A percentile compares a stretch with the other conserved stretches of the same genome.
phyloP scores from a whole-genome alignment of 169 alveolate genomes.

The Amoebophrya sp. region DNA sequence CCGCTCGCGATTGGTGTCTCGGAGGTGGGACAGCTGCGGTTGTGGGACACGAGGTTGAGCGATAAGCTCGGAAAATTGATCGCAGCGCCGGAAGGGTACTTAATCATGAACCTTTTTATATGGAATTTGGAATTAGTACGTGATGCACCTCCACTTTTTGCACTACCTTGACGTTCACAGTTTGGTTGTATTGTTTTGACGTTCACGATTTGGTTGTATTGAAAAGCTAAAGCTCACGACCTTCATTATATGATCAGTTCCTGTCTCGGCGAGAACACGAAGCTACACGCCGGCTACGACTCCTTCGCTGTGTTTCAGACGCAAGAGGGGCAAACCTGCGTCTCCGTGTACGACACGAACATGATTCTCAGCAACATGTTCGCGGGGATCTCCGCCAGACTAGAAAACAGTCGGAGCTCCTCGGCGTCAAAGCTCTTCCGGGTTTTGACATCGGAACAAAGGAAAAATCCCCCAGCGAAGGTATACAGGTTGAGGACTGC shows the following conservation, averaged over 20 bases:
- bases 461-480: neutral
- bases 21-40: neutral
- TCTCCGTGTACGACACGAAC: slow-evolving; percentile 8
- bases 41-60: slow-evolving; percentile 13
- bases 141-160: too few relatives aligned
- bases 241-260: too few relatives aligned
- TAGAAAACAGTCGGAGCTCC: neutral
- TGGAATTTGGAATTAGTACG: too few relatives aligned
- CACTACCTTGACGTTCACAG: too few relatives aligned
- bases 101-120: neutral
- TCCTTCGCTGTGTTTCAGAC: neutral
- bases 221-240: too few relatives aligned
- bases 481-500: too few relatives aligned
- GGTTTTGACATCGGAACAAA: neutral
- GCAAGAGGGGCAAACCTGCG: neutral
- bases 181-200: too few relatives aligned
- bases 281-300: neutral
- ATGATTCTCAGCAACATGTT: neutral
- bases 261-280: neutral
- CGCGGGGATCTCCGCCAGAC: neutral
- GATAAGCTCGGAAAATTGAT: neutral
- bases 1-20: neutral
- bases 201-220: too few relatives aligned
- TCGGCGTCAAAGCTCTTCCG: neutral
- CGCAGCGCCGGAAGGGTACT: neutral